Base-by-base conservation (phyloP, 1,284 basidiomycete species). In the Papiliotrema fonsecae region DNA sequence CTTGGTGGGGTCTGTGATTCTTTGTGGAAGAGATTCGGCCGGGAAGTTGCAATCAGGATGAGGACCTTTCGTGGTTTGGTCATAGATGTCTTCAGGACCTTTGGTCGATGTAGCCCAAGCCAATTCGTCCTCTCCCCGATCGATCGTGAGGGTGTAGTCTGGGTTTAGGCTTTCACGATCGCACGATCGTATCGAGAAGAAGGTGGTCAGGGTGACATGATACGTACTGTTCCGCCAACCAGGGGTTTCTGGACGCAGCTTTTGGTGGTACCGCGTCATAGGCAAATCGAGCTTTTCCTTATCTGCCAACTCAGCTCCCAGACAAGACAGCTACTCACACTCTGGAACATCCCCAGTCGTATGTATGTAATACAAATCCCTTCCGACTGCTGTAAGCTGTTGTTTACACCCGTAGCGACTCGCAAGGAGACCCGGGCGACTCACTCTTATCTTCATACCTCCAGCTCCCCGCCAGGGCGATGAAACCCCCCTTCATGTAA, bases 401-500 rank as follows among this genome's bases (percentile, higher is more conserved):
- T 7, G 22, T 4, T 22, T 18, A 4, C 24, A 42, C 25, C 39
- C n/a, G 26, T 42, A 7, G 21, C 41, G 11, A 13, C 16, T 19
- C 19, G 7, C 16, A 28, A 18, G 4, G 5, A 10, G 10, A 27
- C 14, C 13, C 19, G 10, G 22, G 14, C 4, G 24, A 44, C 42
- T 31, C 28, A 44, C 42, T 44, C 42, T 44, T 44, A 24, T 44
- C 42, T 22, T 44, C 42, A 22, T 18, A 44, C 13, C 42, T 27
- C 42, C 42, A 44, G 6, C 28, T 32, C 11, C 42, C 42, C 4
- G 42, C 42, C 4, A 44, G 21, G 9, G 42, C 42, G 31, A 44
- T 35, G n/a, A 31, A 44, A 7, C 42, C 42, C 18, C n/a, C 42
- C 24, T 32, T 31, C 42, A 44, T 44, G 31, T 44, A 44, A 32